phyloP scores from a whole-genome alignment of 2,329 filamentous ascomycete genomes.

The Anthostomella pinea region DNA sequence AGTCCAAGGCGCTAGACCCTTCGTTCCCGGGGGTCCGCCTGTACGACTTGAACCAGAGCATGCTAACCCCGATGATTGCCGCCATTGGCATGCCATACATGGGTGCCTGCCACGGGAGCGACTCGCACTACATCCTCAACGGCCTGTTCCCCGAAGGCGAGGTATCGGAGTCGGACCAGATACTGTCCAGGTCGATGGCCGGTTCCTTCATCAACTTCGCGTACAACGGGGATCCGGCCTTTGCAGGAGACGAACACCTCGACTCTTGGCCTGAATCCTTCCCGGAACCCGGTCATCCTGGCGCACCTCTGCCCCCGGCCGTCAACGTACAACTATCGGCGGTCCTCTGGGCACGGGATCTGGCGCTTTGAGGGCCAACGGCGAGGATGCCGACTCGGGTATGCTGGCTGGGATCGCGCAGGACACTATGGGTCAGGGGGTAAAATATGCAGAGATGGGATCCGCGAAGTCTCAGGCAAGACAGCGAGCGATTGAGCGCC shows the following conservation, averaged over 20 bases:
- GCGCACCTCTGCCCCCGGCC: neutral
- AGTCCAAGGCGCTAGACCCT: conserved; percentile 10
- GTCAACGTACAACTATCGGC: conserved; percentile 20
- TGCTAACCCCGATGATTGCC: conserved; percentile 23
- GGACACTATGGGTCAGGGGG: conserved; percentile 1
- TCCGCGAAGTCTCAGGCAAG: conserved; percentile 2
- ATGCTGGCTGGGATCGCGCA: neutral
- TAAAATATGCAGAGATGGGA: conserved; percentile 17
- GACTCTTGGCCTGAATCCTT: conserved; percentile 24
- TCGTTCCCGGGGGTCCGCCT: conserved; percentile 17
- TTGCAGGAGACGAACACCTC: neutral
- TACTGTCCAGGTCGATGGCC: conserved; percentile 15
- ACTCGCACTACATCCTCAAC: conserved; percentile 27
- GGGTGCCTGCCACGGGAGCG: conserved; percentile 24
- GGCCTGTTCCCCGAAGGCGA: conserved; percentile 18
- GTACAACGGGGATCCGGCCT: conserved; percentile 19
- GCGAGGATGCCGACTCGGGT: no score
- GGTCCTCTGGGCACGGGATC: conserved; percentile 20
- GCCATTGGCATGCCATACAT: conserved; percentile 25
- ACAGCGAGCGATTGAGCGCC: conserved; percentile 12
- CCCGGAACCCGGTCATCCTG: neutral
- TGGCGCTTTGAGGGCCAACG: conserved; percentile 7
- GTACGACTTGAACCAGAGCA: conserved; percentile 31
- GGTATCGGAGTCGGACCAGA: conserved; percentile 13
- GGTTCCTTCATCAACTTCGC: conserved; percentile 24